phyloP scores from a whole-genome alignment of 805 yeast genomes.

The Tetrapisispora fleetii region DNA sequence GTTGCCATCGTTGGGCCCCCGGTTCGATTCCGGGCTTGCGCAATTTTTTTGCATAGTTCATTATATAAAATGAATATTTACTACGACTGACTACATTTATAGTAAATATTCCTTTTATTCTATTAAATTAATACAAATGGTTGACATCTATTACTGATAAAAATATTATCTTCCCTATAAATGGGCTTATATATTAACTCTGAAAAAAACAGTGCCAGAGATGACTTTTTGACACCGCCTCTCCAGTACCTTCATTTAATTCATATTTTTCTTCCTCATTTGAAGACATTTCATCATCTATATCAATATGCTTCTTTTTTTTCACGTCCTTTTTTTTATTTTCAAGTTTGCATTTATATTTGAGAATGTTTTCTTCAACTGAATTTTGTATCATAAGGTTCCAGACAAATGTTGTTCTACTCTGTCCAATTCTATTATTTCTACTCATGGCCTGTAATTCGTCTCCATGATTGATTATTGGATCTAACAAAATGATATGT shows the following conservation, averaged over 20 bases:
- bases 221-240: slow-evolving; percentile 22
- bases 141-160: slow-evolving; percentile 82
- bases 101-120: slow-evolving; percentile 76
- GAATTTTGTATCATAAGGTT: slow-evolving; percentile 75
- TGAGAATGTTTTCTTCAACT: slow-evolving; percentile 79
- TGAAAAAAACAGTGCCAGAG: slow-evolving; percentile 25
- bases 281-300: slow-evolving; percentile 4
- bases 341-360: slow-evolving; percentile 24
- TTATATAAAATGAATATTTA: too few relatives aligned
- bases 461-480: slow-evolving; percentile 75
- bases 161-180: neutral
- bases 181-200: neutral
- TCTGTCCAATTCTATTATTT: slow-evolving; percentile 88
- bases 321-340: slow-evolving; percentile 9
- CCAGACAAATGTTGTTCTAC: slow-evolving; percentile 77
- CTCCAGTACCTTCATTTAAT: slow-evolving; percentile 20
- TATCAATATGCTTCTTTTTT: neutral
- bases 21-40: slow-evolving; percentile 5
- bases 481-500: slow-evolving; percentile 88
- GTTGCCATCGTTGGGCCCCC: slow-evolving; percentile 5
- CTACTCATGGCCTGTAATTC: slow-evolving; percentile 90
- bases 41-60: neutral
- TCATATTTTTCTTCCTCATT: slow-evolving; percentile 19
- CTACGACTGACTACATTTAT: too few relatives aligned
- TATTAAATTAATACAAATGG: slow-evolving; percentile 99